Evolutionary conservation across 345 rosid genomes (phyloP).

Genomic region (Aurinia saxatilis): DNA sequence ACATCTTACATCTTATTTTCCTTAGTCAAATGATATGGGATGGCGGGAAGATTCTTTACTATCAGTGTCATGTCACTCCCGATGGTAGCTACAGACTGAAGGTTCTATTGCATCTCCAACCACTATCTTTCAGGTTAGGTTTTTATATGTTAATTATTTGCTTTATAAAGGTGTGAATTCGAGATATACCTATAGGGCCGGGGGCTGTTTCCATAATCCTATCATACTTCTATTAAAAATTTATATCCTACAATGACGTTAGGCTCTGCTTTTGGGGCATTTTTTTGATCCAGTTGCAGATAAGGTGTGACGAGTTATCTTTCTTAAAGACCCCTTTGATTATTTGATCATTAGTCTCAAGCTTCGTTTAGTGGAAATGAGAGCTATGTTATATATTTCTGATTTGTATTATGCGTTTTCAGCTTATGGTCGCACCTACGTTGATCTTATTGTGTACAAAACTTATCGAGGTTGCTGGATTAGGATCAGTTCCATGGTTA

Average conservation of each 20-base stretch:
- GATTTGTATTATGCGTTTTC: constrained; percentile 21
- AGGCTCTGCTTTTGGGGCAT: constrained; percentile 90
- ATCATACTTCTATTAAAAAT: too few relatives aligned
- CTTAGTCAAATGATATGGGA: constrained; percentile 51
- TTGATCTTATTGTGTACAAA: constrained; percentile 78
- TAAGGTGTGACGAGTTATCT: constrained; percentile 59
- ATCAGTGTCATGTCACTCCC: constrained; percentile 48
- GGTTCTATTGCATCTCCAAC: constrained; percentile 26
- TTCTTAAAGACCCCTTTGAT: too few relatives aligned
- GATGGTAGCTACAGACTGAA: constrained; percentile 43
- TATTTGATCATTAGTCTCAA: too few relatives aligned
- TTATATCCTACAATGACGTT: too few relatives aligned
- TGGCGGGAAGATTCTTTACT: constrained; percentile 36
- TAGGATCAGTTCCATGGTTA: constrained; percentile 73
- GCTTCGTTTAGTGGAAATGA: too few relatives aligned
- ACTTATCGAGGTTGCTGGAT: constrained; percentile 48
- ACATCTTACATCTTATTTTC: not conserved
- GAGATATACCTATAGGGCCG: too few relatives aligned
- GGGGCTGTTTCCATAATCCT: too few relatives aligned
- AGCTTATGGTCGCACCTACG: constrained; percentile 98
- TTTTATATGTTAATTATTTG: too few relatives aligned
- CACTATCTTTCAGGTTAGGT: too few relatives aligned
- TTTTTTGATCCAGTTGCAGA: constrained; percentile 99
- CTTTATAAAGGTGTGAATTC: too few relatives aligned
- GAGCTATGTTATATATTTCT: too few relatives aligned